Evolutionary conservation across 2,329 filamentous ascomycete species (phyloP), one percentile per base, ranked within the genome.

Genomic region (Talaromyces sp.): DNA sequence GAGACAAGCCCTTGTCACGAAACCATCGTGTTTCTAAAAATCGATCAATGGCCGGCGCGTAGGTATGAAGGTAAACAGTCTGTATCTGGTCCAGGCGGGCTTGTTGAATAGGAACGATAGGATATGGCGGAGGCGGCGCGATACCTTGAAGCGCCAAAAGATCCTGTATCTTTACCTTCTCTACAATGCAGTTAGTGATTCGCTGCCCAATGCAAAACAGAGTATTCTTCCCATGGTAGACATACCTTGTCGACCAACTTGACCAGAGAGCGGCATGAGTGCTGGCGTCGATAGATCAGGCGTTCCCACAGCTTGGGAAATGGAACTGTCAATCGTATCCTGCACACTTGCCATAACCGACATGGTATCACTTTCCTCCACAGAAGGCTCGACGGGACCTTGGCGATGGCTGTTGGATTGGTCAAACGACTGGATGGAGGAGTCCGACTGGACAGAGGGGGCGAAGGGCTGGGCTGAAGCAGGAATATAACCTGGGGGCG

Each of bases 21-120:
- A 90, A 97, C 92, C 92, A 97, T 28, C 80, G 81, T 6, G 90
- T 89, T 71, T 97, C 92, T 62, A 95, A 82, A 62, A 94, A 87
- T 52, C 82, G 82, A 71, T 89, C 86, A 48, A 94, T 82, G 7
- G 85, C 88, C 1, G 82, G 82, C 3, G 86, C 88, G 70, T 94
- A 95, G 63, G 91, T 86, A 63, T 87, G 86, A 65, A 84, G 82
- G 73, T 89, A 95, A 15, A 93, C 77, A 61, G 82, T 82, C 62
- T 84, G 85, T 59, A 91, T 84, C 68, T 91, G 86, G 65, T 86
- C 83, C 52, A 89, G 78, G 59, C 73, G 73, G 6, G 73, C 69
- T 28, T 73, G 70, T 5, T 77, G 69, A 39, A 80, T 69, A 55
- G 72, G 75, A 45, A 66, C 81, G 72, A 69, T 77, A 72, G 66